Base-by-base conservation (phyloP, 2,329 filamentous ascomycete genomes). In the Xylaria sp. region DNA sequence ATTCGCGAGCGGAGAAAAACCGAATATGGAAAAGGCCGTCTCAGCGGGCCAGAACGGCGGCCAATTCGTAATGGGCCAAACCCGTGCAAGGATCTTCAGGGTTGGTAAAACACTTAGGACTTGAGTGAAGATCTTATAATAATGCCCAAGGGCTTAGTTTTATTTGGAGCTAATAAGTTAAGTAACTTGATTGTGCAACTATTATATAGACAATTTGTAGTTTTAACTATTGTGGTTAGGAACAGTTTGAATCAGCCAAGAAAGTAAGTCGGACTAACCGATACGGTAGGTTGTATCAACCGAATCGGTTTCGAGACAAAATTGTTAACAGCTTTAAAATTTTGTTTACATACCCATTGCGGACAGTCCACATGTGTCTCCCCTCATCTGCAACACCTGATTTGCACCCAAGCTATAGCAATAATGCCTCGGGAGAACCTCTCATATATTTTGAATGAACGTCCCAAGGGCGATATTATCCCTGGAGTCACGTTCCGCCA, bases 401-500 rank as follows among this genome's bases (percentile, higher is more conserved):
- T 20, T 45, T 45, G 41, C 41, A 45, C 41, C 18, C n/a, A 45
- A 20, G n/a, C 41, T 50, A 3, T 28, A 7, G 15, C 5, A 50
- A 50, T 50, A 23, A 50, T 50, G 46, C 18, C 46, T 50, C 25
- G 20, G 25, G 46, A 28, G 23, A 50, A 50, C 46, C 46, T 50
- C 9, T 50, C 46, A 25, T 50, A 50, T 18, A 50, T 50, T 28
- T 50, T 50, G 46, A 50, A 50, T 28, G 46, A 50, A 28, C 46
- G 46, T 50, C 46, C 46, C 2, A 50, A 12, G 46, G 46, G 46
- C 20, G 46, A 50, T 25, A 50, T 50, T 4, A 7, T 50, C 20
- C 46, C 46, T 8, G 46, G 46, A 13, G 46, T 50, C 23, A 50
- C 46, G 18, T 50, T 50, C 23, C 46, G 12, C 46, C 46, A 28